Evolutionary conservation across 2,329 filamentous ascomycete species (phyloP), one percentile per base, ranked within the genome.

Genomic region (Curvularia lunata): DNA sequence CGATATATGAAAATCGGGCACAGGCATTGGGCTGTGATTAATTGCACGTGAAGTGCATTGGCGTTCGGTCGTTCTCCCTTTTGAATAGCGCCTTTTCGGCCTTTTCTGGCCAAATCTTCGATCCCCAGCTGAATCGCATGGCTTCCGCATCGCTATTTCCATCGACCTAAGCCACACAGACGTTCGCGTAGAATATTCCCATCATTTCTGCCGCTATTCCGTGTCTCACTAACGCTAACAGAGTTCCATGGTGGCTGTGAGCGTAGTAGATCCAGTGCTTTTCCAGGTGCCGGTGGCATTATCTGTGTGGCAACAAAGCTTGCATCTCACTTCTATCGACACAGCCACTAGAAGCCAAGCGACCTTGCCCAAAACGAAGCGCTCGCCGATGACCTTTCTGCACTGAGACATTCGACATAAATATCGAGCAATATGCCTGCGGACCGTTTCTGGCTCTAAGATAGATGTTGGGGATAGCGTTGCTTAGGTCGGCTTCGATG

Each of bases 401-500:
- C 23, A 25, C 38, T 16, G 49, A 38, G 19, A 23, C 27, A 13
- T 25, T 54, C 16, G 34, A 41, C 43, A 38, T 21, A 21, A 40
- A 48, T 19, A 42, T 57, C 30, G 34, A 46, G 1, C 50, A 45
- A 52, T 51, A 57, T 48, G 43, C 37, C 28, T 57, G 28, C 19
- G 38, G 42, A 13, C 37, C 42, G 18, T 45, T 45, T 19, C 50
- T 40, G 28, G 50, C 50, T 23, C 38, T 38, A 23, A 38, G 45
- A 40, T 32, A 30, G 25, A 57, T 54, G 32, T 28, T 54, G 42
- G 45, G 27, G 13, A 48, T 49, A 30, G 54, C 38, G 45, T 53
- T 49, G 18, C 21, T 48, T 43, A 45, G 34, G 30, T 49, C 7
- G 43, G 45, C 28, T 43, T 18, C n/a, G 23, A 30, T 28, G 18